These are phyloP conservation scores for Fragaria vesca DNA, from an alignment of 306 rosid genomes.

Conservation along the genomic window DNA sequence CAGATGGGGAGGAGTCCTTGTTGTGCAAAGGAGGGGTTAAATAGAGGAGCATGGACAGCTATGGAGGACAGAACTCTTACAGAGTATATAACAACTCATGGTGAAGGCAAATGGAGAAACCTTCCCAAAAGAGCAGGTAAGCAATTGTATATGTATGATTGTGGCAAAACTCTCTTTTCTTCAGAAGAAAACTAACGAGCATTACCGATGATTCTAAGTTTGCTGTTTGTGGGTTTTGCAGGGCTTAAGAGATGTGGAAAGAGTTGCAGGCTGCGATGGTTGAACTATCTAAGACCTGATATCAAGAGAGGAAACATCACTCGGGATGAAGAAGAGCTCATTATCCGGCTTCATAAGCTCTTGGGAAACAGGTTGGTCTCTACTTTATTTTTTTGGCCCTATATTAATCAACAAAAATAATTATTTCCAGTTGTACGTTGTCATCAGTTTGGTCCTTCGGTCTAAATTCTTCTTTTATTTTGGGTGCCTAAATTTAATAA, in stretches of 20 bases:
- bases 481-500: not conserved
- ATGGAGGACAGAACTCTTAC: constrained; percentile 38
- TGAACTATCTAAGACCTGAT: constrained; percentile 46
- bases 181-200: not conserved
- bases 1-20: constrained; percentile 50
- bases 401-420: not conserved
- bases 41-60: constrained; percentile 51
- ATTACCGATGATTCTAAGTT: not conserved
- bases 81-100: constrained; percentile 34
- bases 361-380: constrained; percentile 39
- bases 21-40: constrained; percentile 42
- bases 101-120: constrained; percentile 55
- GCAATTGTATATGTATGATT: not conserved
- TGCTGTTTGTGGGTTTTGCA: constrained; percentile 1
- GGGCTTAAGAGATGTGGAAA: constrained; percentile 50
- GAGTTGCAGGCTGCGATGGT: constrained; percentile 49
- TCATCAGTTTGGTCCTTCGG: not conserved
- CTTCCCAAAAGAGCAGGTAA: constrained; percentile 51
- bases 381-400: not conserved
- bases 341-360: constrained; percentile 48
- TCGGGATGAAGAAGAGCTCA: constrained; percentile 50
- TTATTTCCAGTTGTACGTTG: not conserved
- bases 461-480: not conserved
- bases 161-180: not conserved
- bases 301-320: constrained; percentile 51